Base-by-base conservation (phyloP, 345 rosid species). In the Salix arbutifolia region DNA sequence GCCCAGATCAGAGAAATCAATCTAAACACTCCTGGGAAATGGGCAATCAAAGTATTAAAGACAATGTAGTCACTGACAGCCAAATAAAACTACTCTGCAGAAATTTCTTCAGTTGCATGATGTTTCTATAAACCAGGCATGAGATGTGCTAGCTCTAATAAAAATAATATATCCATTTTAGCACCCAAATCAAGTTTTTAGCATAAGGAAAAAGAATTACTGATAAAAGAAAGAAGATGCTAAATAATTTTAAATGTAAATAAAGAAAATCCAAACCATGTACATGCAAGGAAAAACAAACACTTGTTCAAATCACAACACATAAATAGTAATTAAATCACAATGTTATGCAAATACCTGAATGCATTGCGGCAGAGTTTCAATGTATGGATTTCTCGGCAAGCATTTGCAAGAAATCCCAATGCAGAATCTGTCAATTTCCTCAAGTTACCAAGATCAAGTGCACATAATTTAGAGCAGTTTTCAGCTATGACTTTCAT, bases 331-430 rank as follows among this genome's bases (percentile, higher is more conserved):
- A 19, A 67, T 4, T n/a, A 53, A 48, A 42, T 48, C 25, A 35
- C 18, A 67, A 35, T 53, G 48, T 70, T n/a, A 53, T 10, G 8
- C 61, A 42, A 42, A 65, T 28, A 83, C 98, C 97, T 93, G 91
- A 95, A 91, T 35, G 84, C 74, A 83, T 91, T 96, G 83, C 89
- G 89, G 77, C 90, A 81, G 68, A 96, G 83, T 25, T 84, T 85
- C 71, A 96, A 81, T 37, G 81, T 87, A 76, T 88, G 86, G 21
- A 96, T 79, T 38, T 80, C 78, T 62, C 26, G 90, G 77, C 93
- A 89, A 62, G 93, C 93, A 88, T 88, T 93, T 52, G 96, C 91
- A 83, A 96, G 96, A 83, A 86, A 87, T 67, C 90, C 93, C 75
- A 96, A 61, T 65, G 98, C 64, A 75, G 84, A 86, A 85, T 96